Percentiles rank a stretch among this genome's conserved stretches.
Conservation (phyloP, 2,329 filamentous ascomycete genomes). For the Pestalotiopsis sp. region DNA sequence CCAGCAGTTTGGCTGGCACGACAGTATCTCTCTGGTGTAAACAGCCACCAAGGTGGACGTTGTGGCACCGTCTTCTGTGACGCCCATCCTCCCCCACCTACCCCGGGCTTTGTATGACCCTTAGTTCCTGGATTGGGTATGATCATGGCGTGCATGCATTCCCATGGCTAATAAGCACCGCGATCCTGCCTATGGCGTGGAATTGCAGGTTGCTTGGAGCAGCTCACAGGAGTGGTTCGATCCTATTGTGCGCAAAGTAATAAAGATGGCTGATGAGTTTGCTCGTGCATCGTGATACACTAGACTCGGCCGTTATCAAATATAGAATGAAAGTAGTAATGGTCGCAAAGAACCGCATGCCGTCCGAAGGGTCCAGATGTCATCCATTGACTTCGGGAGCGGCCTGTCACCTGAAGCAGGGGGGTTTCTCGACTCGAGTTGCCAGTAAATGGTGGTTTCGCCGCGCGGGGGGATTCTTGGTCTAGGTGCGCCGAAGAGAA, state of each 20-base stretch:
- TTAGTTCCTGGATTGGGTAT: background rate
- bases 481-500: background rate
- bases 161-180: background rate
- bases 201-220: background rate
- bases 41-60: background rate
- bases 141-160: background rate
- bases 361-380: background rate
- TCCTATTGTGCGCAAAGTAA: background rate
- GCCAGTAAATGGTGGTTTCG: background rate
- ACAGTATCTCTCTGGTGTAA: background rate
- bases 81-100: background rate
- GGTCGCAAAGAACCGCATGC: background rate
- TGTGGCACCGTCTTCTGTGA: background rate
- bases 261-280: background rate
- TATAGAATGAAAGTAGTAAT: background rate
- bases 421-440: background rate
- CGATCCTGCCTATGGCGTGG: background rate
- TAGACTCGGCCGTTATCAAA: slow-evolving; percentile 1
- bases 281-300: background rate
- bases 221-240: background rate
- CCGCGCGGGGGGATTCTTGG: background rate
- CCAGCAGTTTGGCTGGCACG: slow-evolving; percentile 2
- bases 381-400: background rate
- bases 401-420: background rate
- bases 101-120: background rate